Evolutionary conservation across 768 basidiomycete genomes (phyloP).

Genomic region (Chiua virens): DNA sequence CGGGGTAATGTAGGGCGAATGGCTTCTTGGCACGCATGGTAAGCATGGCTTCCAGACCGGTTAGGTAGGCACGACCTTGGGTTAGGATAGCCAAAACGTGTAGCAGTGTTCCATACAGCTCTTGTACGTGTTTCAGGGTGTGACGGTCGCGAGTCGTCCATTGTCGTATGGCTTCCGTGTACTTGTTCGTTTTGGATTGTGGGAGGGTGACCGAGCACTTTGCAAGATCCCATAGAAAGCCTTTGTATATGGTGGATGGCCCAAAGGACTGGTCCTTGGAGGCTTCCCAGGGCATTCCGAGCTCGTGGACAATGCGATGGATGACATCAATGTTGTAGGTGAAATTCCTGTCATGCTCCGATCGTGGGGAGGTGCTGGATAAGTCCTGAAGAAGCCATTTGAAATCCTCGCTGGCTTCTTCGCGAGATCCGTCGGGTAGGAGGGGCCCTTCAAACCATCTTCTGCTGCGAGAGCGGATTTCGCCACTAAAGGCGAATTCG

Average conservation of each 20-base stretch:
- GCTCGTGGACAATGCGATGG: no score
- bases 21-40: constrained; percentile 27
- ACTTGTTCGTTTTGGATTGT: no score
- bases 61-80: constrained; percentile 18
- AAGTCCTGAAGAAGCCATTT: background rate
- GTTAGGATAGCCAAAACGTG: constrained; percentile 35
- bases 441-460: background rate
- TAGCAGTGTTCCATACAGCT: background rate
- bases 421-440: background rate
- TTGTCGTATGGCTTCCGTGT: constrained; percentile 18
- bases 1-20: constrained; percentile 25
- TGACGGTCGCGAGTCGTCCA: background rate
- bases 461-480: background rate
- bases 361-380: background rate
- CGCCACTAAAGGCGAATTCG: background rate
- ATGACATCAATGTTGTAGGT: no score
- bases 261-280: no score
- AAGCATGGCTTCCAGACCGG: constrained; percentile 33
- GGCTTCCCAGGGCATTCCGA: no score
- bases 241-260: no score
- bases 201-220: no score
- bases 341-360: constrained; percentile 13
- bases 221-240: no score
- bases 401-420: constrained; percentile 7
- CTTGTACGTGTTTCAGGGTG: background rate